A percentile compares a stretch with the other conserved stretches of the same genome.
phyloP scores from a whole-genome alignment of 148 eudicot genomes.

The Persicaria tinctoria region DNA sequence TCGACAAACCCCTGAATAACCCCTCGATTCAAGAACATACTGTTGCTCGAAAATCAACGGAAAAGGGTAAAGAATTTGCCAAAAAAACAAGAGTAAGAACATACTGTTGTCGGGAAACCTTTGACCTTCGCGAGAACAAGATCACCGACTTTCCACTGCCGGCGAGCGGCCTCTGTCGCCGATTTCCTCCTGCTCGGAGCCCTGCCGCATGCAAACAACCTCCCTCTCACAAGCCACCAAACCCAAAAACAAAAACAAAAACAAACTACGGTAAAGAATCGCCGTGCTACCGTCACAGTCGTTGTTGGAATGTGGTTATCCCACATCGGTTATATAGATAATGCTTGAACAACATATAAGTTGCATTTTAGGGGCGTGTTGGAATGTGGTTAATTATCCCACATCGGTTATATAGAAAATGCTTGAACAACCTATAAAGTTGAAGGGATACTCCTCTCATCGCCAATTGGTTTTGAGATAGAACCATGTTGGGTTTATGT shows the following conservation, averaged over 20 bases:
- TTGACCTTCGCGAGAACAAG: constrained; percentile 97
- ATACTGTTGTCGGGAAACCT: constrained; percentile 93
- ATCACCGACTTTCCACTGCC: constrained; percentile 89
- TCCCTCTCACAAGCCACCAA: neutral
- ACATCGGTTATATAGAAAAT: too few relatives aligned
- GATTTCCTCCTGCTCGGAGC: constrained; percentile 74
- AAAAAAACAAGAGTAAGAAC: neutral
- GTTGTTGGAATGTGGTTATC: too few relatives aligned
- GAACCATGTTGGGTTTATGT: too few relatives aligned
- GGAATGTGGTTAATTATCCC: too few relatives aligned
- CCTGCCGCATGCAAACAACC: constrained; percentile 26
- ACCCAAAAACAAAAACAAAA: neutral
- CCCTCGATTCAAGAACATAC: neutral
- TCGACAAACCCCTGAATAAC: neutral
- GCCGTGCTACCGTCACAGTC: constrained; percentile 10
- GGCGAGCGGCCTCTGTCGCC: constrained; percentile 67
- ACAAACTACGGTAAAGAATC: neutral
- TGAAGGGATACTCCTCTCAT: too few relatives aligned
- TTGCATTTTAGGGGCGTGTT: too few relatives aligned
- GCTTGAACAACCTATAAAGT: too few relatives aligned
- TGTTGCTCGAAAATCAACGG: neutral
- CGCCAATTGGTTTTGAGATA: too few relatives aligned
- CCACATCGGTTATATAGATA: too few relatives aligned
- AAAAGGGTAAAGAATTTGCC: neutral
- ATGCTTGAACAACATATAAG: too few relatives aligned